Percentiles rank a stretch among this genome's conserved stretches.
Evolutionary conservation across 1,284 basidiomycete genomes (phyloP).

Genomic region (Microbotryomycetes sp.): DNA sequence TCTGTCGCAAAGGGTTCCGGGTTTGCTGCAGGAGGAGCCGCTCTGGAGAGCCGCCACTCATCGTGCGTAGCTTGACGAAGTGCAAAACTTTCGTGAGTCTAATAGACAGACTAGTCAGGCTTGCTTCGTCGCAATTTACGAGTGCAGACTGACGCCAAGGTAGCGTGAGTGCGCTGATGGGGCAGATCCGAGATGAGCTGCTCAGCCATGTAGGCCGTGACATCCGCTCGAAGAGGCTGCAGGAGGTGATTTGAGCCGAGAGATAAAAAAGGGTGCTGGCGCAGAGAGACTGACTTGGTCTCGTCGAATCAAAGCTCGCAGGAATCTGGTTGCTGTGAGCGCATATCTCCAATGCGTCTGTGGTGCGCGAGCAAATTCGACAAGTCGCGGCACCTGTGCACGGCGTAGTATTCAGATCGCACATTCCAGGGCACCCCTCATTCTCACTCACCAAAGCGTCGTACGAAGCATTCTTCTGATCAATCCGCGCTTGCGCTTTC

Average conservation of each 20-base stretch:
- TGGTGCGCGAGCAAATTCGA: conserved; percentile 58
- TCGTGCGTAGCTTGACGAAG: conserved; percentile 77
- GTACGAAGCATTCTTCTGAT: conserved; percentile 42
- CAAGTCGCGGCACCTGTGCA: conserved; percentile 54
- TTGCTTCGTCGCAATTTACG: not conserved
- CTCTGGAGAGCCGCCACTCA: conserved; percentile 54
- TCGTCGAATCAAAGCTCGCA: conserved; percentile 65
- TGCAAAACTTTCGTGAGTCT: conserved; percentile 56
- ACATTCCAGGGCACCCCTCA: not conserved
- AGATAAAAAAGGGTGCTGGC: too few species aligned
- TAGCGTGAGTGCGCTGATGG: conserved; percentile 56
- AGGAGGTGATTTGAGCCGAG: not conserved
- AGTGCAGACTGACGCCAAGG: conserved; percentile 52
- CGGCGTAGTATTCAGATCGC: not conserved
- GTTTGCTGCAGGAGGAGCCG: conserved; percentile 75
- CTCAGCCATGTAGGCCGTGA: conserved; percentile 48
- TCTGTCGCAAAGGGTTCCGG: conserved; percentile 60
- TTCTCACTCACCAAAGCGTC: conserved; percentile 44
- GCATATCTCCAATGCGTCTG: conserved; percentile 88
- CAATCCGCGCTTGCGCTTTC: conserved; percentile 36
- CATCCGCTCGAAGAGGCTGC: conserved; percentile 52
- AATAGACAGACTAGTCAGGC: conserved; percentile 33
- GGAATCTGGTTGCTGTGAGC: conserved; percentile 65
- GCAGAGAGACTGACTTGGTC: conserved; percentile 46
- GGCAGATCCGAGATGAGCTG: conserved; percentile 63